Evolutionary conservation across 192 early-diverging fungal genomes (phyloP).

Genomic region (Haplosporangium gracile): DNA sequence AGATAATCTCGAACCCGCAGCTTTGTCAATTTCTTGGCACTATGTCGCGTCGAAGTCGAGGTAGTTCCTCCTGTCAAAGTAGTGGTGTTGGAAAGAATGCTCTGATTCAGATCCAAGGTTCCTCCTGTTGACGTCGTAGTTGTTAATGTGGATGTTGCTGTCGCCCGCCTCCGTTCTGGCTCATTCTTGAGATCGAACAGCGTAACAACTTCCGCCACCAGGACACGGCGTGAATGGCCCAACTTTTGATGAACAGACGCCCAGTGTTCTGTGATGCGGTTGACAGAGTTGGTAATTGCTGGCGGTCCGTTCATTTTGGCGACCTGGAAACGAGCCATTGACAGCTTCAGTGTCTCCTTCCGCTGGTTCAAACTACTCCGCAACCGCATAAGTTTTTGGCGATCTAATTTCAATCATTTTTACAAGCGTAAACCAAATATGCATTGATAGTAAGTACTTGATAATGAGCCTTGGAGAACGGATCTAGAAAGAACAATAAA

Average conservation of each 20-base stretch:
- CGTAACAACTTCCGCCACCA: conserved; percentile 63
- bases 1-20: conserved; percentile 47
- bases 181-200: conserved; percentile 65
- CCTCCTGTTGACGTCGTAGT: conserved; percentile 4
- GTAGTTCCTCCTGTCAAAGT: conserved; percentile 33
- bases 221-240: conserved; percentile 57
- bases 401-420: conserved; percentile 18
- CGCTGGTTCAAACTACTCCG: conserved; percentile 37
- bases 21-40: conserved; percentile 28
- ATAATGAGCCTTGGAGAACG: not conserved
- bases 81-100: conserved; percentile 24
- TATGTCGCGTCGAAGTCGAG: conserved; percentile 12
- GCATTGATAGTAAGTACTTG: not conserved
- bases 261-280: conserved; percentile 56
- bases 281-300: conserved; percentile 40
- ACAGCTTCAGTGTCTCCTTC: conserved; percentile 40
- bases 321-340: conserved; percentile 40
- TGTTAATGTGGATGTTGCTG: not conserved
- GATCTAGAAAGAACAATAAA: not conserved
- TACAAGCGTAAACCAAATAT: not conserved
- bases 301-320: conserved; percentile 41
- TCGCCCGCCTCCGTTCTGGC: conserved; percentile 23
- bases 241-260: conserved; percentile 57
- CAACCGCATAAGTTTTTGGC: conserved; percentile 26
- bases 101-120: not conserved